Conservation (phyloP, 2,329 filamentous ascomycete genomes). For the Chaetomium olivaceum region DNA sequence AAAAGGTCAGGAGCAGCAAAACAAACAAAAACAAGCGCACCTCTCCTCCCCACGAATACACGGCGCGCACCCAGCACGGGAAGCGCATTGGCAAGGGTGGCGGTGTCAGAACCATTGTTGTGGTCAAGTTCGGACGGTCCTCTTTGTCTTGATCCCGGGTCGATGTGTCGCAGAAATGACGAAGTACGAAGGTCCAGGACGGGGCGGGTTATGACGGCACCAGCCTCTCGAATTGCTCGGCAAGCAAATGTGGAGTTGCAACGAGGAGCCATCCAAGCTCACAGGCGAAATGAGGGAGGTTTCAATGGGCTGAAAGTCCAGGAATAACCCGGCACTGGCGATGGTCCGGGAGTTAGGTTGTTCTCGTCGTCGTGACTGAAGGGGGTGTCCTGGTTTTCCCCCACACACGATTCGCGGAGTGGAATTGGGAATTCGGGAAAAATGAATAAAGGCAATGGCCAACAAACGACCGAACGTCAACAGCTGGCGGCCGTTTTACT, state of each 20-base stretch:
- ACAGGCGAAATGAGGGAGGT: slow-evolving; percentile 5
- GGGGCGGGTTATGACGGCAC: slow-evolving; percentile 21
- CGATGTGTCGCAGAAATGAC: slow-evolving; percentile 9
- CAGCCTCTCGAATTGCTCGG: slow-evolving; percentile 19
- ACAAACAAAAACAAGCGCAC: slow-evolving; percentile 44
- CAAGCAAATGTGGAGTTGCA: slow-evolving; percentile 23
- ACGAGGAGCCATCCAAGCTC: slow-evolving; percentile 22
- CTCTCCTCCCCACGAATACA: slow-evolving; percentile 94
- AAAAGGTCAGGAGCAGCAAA: neutral
- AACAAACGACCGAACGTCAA: neutral
- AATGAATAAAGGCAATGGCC: neutral
- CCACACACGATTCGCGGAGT: slow-evolving; percentile 28
- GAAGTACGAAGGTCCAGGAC: neutral
- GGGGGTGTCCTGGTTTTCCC: slow-evolving; percentile 22
- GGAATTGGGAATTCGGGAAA: slow-evolving; percentile 1
- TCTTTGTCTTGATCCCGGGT: slow-evolving; percentile 9
- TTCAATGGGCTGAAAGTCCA: neutral
- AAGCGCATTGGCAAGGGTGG: slow-evolving; percentile 72
- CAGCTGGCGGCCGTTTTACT: slow-evolving; percentile 23
- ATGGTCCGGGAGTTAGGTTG: neutral
- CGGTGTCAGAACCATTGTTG: slow-evolving; percentile 55
- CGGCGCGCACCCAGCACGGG: slow-evolving; percentile 86
- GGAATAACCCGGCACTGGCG: slow-evolving; percentile 7
- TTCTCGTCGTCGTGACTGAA: slow-evolving; percentile 6
- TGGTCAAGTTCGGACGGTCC: neutral